Base-by-base conservation (phyloP, 2,329 filamentous ascomycete species). In the Ambrosiella xylebori region DNA sequence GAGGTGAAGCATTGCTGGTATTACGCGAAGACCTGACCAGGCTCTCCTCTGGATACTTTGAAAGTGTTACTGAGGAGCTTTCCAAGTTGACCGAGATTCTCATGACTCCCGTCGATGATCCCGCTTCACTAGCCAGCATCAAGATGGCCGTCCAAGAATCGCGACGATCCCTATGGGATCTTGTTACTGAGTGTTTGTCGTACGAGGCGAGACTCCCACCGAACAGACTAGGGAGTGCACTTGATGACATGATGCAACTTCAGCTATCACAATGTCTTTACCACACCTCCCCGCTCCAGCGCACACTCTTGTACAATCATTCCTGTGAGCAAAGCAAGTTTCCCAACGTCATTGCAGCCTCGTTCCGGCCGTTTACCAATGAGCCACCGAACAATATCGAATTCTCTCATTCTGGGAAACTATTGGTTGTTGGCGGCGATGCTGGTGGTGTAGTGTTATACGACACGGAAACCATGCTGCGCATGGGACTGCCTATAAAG, bases 141-240 rank as follows among this genome's bases (percentile, higher is more conserved):
- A 62, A 81, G 81, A 62, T 73, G 76, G 13, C 71, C 97, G 3
- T 77, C 97, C 17, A 88, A 86, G 0, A 81, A 93, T 97, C 39
- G 95, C 90, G 27, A 88, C 86, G 93, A 73, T n/a, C 57, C 54
- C 17, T 27, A 27, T 56, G 57, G 61, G 68, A 57, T 71, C 58
- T 44, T 49, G 38, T 53, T 49, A 56, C 64, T 91, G 86, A 78
- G 74, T 95, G 82, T 59, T 95, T 98, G 68, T 95, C 93, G 1
- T 91, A 93, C 0, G 93, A 89, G 3, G 87, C 95, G 50, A 97
- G 98, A 90, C 85, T 98, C 57, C 93, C 93, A 1, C 88, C 95
- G 66, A 87, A 93, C 68, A 84, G 93, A 6, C 75, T 98, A 50
- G 88, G 88, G 1, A 78, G 82, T 39, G 74, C 98, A 13, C 73